Conservation (phyloP, 768 basidiomycete species). For the Lactifluus pinguis region DNA sequence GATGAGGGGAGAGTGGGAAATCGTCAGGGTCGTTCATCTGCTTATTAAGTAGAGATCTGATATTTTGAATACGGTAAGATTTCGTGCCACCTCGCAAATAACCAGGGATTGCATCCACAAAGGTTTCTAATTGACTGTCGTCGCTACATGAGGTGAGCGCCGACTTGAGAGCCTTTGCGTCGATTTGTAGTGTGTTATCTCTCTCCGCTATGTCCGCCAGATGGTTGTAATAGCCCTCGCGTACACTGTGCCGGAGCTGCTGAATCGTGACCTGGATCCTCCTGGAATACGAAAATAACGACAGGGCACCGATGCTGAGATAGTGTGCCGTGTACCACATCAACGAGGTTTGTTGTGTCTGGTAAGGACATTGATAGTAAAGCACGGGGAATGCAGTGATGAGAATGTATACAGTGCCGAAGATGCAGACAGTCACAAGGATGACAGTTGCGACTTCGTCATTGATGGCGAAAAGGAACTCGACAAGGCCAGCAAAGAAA, state of each 20-base stretch:
- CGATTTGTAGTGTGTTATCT: background rate
- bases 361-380: background rate
- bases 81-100: background rate
- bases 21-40: background rate
- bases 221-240: background rate
- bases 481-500: conserved; percentile 1
- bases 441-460: background rate
- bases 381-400: background rate
- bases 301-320: background rate
- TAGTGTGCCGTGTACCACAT: background rate
- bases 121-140: background rate
- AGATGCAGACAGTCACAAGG: background rate
- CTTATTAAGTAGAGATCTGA: background rate
- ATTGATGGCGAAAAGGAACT: background rate
- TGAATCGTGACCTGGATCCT: background rate
- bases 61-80: background rate
- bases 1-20: background rate
- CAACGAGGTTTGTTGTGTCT: background rate
- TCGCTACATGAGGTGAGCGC: background rate
- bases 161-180: background rate
- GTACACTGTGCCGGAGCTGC: background rate
- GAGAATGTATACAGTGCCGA: background rate
- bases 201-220: background rate
- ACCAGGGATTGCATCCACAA: background rate
- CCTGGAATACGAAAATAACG: background rate